Percentiles rank a stretch among this genome's conserved stretches.
These are phyloP conservation scores for Ceratocystis harringtonii DNA, from an alignment of 2,329 filamentous ascomycete genomes.

Conservation along the genomic window DNA sequence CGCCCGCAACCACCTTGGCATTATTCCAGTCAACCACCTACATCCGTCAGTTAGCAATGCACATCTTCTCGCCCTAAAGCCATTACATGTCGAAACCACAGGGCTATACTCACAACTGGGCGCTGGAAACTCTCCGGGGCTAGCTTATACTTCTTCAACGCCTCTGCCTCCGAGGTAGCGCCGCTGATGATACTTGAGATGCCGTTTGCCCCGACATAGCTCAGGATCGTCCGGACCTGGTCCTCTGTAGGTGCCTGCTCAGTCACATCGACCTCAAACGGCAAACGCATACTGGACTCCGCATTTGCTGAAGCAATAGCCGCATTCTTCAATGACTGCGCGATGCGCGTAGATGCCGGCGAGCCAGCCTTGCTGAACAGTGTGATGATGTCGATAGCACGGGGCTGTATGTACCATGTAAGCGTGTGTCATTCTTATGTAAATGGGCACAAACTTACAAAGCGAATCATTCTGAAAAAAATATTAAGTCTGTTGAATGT, in stretches of 20 bases:
- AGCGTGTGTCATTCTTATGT: not conserved
- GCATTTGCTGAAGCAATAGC: constrained; percentile 36
- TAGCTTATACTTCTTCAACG: constrained; percentile 62
- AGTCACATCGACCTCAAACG: constrained; percentile 79
- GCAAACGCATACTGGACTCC: constrained; percentile 32
- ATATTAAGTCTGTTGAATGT: not conserved
- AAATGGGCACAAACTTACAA: constrained; percentile 26
- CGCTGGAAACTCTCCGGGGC: constrained; percentile 52
- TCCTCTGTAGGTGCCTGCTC: constrained; percentile 66
- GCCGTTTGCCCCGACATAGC: constrained; percentile 55
- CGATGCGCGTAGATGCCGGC: constrained; percentile 56
- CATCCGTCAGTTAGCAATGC: constrained; percentile 13
- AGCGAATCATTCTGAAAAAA: constrained; percentile 31
- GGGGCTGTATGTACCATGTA: constrained; percentile 37
- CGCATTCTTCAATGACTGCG: constrained; percentile 58
- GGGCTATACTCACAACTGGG: constrained; percentile 50
- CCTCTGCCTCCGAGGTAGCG: constrained; percentile 59
- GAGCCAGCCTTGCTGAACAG: constrained; percentile 80
- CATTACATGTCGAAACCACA: not conserved
- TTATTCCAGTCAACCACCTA: constrained; percentile 84
- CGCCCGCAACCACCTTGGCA: constrained; percentile 63
- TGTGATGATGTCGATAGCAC: constrained; percentile 79
- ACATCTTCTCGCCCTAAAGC: not conserved
- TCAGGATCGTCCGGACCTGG: constrained; percentile 69
- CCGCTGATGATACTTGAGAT: constrained; percentile 53